Conservation (phyloP, 2,329 filamentous ascomycete species). For the Botryosphaeria agaves region DNA sequence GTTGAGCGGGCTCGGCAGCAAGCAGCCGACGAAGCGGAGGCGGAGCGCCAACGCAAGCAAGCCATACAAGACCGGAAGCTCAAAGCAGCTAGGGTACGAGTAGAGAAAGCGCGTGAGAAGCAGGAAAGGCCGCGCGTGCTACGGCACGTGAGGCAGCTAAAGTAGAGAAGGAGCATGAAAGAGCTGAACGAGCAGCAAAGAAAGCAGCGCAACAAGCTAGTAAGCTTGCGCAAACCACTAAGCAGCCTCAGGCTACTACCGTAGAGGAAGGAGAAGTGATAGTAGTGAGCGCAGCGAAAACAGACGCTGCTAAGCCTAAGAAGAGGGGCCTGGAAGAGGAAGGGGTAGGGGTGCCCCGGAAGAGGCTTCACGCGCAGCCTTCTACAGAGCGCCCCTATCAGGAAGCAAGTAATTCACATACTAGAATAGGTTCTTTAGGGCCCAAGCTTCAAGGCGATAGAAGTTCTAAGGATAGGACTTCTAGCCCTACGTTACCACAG, state of each 20-base stretch:
- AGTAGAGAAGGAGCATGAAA: background rate
- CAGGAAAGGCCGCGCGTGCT: background rate
- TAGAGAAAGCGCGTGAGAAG: background rate
- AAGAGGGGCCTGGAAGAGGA: background rate
- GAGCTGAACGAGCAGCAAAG: background rate
- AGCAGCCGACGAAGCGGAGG: background rate
- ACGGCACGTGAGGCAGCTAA: background rate
- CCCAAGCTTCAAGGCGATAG: background rate
- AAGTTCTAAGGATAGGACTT: background rate
- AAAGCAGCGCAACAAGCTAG: background rate
- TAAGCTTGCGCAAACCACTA: background rate
- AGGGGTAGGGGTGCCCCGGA: background rate
- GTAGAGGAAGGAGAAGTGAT: background rate
- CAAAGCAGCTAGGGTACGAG: background rate
- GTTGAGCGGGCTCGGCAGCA: background rate
- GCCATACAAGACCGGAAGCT: conserved; percentile 1
- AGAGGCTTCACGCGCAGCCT: too few relatives aligned
- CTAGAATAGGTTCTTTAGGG: background rate
- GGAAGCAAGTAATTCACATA: background rate
- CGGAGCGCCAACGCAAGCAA: background rate
- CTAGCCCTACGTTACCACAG: background rate
- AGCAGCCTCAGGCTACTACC: background rate
- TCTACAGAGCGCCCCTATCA: background rate
- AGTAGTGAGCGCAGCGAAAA: background rate
- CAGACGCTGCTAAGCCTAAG: background rate